Evolutionary conservation across 164 flowering plant genomes (phyloP), one percentile per base, ranked within the genome.

Genomic region (Magnolia kwangsiensis): DNA sequence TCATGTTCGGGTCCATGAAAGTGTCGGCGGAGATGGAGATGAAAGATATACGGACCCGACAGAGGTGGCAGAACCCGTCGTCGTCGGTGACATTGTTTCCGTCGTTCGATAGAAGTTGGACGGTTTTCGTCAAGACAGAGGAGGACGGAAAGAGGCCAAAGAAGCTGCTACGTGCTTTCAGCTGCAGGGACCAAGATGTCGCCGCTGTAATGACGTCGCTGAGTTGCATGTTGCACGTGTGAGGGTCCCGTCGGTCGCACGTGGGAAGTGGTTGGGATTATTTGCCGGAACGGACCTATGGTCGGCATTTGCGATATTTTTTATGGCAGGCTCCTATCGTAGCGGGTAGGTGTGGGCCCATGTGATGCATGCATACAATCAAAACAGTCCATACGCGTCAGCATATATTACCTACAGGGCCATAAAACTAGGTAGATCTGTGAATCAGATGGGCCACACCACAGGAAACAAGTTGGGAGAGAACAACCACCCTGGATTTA

Each of bases 1-100:
- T 85, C 29, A 67, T 84, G 83, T 85, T 90, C 14, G 91, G 93
- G 16, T 21, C 80, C 76, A 81, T 83, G 66, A 88, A 81, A 79
- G 37, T 86, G 45, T 92, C 92, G n/a, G 69, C 88, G 31, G 91
- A 87, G 83, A 92, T 89, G 88, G 93, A 86, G 71, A 82, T 89
- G 24, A 81, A 72, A 24, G 97, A 89, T 50, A 89, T 92, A 11
- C 86, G 83, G 71, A 84, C 75, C 86, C 85, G 97, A 3, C 91
- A 89, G 82, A 63, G 67, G 50, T 88, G 91, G 21, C 87, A 85
- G 64, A 82, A 21, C 55, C 77, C 82, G 0, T 24, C 67, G 13
- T 75, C 65, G 74, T 0, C 79, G 29, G 11, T 73, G 3, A 8
- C 83, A 69, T 82, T 83, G 29, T 76, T 83, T 10, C 18, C 69